Evolutionary conservation across 768 basidiomycete genomes (phyloP).

Genomic region (Pulveroboletus sp.): DNA sequence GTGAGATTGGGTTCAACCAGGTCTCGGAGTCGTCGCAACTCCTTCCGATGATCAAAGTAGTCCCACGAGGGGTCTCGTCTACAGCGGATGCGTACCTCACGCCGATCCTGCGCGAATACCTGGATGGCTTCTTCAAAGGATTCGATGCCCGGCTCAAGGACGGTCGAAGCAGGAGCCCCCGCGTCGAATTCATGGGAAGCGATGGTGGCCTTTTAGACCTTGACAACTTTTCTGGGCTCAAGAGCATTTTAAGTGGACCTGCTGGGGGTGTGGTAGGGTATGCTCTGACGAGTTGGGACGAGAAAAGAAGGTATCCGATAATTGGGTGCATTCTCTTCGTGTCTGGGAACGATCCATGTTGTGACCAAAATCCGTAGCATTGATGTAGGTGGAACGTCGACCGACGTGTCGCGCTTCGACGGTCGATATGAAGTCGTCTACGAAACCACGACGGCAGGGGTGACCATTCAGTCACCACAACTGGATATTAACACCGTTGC

Average conservation of each 20-base stretch:
- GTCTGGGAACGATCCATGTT: background rate
- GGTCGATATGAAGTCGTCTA: slow-evolving; percentile 91
- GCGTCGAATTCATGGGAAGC: slow-evolving; percentile 95
- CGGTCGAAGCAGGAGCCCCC: slow-evolving; percentile 50
- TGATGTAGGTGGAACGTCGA: slow-evolving; percentile 94
- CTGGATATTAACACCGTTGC: slow-evolving; percentile 96
- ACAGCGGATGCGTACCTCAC: slow-evolving; percentile 96
- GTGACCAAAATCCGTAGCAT: slow-evolving; percentile 41
- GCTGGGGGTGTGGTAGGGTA: slow-evolving; percentile 97
- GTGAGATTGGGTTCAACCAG: slow-evolving; percentile 80
- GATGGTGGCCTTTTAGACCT: slow-evolving; percentile 84
- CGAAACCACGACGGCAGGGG: slow-evolving; percentile 92
- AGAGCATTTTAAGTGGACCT: slow-evolving; percentile 89
- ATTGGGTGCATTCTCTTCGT: slow-evolving; percentile 60
- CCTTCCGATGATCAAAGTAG: slow-evolving; percentile 95
- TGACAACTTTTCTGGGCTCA: slow-evolving; percentile 84
- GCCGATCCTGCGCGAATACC: slow-evolving; percentile 76
- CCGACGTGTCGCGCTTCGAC: slow-evolving; percentile 90
- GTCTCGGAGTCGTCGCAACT: slow-evolving; percentile 84
- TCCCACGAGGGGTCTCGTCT: slow-evolving; percentile 86
- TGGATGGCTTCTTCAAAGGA: slow-evolving; percentile 87
- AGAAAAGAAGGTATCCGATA: slow-evolving; percentile 60
- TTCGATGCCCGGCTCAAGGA: slow-evolving; percentile 74
- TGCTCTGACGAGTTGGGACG: slow-evolving; percentile 85
- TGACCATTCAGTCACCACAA: slow-evolving; percentile 88